A percentile compares a stretch with the other conserved stretches of the same genome.
Evolutionary conservation across 495 filamentous ascomycete species (phyloP).

Genomic region (Letharia lupina): DNA sequence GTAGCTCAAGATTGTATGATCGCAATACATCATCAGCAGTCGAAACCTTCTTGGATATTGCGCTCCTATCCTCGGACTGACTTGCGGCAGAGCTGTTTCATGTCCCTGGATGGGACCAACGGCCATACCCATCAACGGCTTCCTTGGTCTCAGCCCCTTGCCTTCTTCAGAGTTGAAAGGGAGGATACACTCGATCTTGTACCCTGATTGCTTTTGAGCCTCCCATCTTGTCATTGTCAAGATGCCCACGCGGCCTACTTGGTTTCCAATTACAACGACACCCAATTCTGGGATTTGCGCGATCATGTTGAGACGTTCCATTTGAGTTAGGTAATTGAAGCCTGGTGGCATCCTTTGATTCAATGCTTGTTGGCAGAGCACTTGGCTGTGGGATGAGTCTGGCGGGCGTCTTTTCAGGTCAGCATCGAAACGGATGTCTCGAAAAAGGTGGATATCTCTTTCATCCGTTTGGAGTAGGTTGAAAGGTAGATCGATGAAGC

Average conservation of each 20-base stretch:
- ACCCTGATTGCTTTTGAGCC: slow-evolving; percentile 32
- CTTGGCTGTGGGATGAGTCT: slow-evolving; percentile 27
- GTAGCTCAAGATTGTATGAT: slow-evolving; percentile 75
- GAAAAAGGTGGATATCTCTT: slow-evolving; percentile 22
- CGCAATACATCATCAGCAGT: slow-evolving; percentile 64
- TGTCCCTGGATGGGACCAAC: slow-evolving; percentile 57
- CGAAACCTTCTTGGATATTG: slow-evolving; percentile 46
- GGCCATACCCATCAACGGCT: slow-evolving; percentile 46
- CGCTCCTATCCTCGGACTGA: slow-evolving; percentile 1
- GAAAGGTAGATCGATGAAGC: slow-evolving; percentile 28
- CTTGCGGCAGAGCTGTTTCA: not conserved
- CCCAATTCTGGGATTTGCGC: slow-evolving; percentile 69
- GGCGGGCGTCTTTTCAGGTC: not conserved
- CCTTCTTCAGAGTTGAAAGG: slow-evolving; percentile 44
- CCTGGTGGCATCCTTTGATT: slow-evolving; percentile 34
- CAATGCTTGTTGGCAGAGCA: slow-evolving; percentile 43
- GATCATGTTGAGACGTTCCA: slow-evolving; percentile 69
- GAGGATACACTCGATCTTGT: slow-evolving; percentile 50
- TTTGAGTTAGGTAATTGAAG: slow-evolving; percentile 33
- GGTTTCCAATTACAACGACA: slow-evolving; percentile 63
- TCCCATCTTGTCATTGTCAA: slow-evolving; percentile 54
- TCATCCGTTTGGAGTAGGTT: slow-evolving; percentile 11
- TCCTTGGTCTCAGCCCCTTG: slow-evolving; percentile 34
- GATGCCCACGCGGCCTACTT: slow-evolving; percentile 66
- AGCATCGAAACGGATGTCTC: not conserved